Conservation (phyloP, 2,329 filamentous ascomycete species). For the Fusarium sp. region DNA sequence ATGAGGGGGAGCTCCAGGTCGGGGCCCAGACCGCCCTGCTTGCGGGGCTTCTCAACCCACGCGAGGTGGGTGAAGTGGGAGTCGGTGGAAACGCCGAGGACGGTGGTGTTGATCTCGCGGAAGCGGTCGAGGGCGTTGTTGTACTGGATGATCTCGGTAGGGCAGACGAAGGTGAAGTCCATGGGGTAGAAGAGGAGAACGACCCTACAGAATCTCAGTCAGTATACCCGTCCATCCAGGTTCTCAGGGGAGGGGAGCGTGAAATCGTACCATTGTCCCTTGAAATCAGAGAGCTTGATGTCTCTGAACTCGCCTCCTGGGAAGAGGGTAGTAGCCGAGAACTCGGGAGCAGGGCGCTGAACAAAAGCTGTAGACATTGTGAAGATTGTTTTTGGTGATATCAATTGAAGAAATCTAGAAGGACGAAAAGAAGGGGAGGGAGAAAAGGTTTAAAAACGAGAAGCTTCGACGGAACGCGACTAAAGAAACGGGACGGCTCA, state of each 20-base stretch:
- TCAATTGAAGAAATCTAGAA: neutral
- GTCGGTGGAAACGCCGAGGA: constrained; percentile 71
- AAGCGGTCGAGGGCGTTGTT: constrained; percentile 70
- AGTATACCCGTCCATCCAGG: neutral
- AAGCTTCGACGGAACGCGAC: neutral
- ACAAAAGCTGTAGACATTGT: constrained; percentile 59
- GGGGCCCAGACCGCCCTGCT: constrained; percentile 69
- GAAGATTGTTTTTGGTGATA: constrained; percentile 18
- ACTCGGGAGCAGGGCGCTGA: constrained; percentile 60
- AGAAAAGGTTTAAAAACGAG: neutral
- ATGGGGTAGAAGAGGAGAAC: constrained; percentile 74
- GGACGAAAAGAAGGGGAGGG: neutral
- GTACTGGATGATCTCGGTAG: constrained; percentile 73
- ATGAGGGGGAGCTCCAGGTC: constrained; percentile 70
- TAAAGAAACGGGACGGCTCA: neutral
- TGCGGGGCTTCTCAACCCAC: constrained; percentile 67
- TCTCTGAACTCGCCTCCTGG: constrained; percentile 60
- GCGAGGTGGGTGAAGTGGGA: constrained; percentile 67
- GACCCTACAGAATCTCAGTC: constrained; percentile 56
- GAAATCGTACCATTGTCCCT: constrained; percentile 57
- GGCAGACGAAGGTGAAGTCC: constrained; percentile 76
- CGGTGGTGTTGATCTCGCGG: constrained; percentile 65
- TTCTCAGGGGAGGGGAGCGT: neutral
- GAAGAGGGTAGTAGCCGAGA: constrained; percentile 62
- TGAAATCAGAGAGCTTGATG: constrained; percentile 56